Conservation (phyloP, 2,329 filamentous ascomycete genomes). For the Fusarium chlamydosporum region DNA sequence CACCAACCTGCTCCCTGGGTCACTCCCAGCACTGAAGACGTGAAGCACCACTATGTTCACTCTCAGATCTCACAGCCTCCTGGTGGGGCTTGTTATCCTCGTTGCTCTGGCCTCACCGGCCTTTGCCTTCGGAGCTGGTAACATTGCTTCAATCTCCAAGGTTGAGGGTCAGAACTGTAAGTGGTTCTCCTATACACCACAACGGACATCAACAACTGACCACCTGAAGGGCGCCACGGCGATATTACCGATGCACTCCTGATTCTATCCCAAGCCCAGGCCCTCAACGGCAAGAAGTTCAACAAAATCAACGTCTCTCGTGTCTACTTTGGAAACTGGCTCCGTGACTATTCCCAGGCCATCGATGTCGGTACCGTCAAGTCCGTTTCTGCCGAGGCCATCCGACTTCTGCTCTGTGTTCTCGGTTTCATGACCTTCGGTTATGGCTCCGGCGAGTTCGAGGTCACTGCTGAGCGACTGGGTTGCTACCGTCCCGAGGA, state of each 20-base stretch:
- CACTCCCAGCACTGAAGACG: constrained; percentile 41
- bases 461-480: constrained; percentile 85
- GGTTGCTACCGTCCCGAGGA: constrained; percentile 86
- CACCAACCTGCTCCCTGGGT: constrained; percentile 26
- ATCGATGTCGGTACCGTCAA: constrained; percentile 95
- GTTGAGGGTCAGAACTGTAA: constrained; percentile 86
- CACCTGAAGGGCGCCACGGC: constrained; percentile 77
- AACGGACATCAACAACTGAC: background rate
- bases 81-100: constrained; percentile 72
- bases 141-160: constrained; percentile 84
- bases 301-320: constrained; percentile 88
- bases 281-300: constrained; percentile 80
- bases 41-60: constrained; percentile 60
- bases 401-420: constrained; percentile 89
- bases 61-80: constrained; percentile 63
- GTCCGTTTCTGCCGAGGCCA: constrained; percentile 89
- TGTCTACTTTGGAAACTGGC: constrained; percentile 97
- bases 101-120: constrained; percentile 77
- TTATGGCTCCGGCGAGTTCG: constrained; percentile 86
- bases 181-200: constrained; percentile 45
- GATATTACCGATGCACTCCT: constrained; percentile 95
- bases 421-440: constrained; percentile 91
- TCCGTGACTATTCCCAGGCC: constrained; percentile 92
- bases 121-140: constrained; percentile 87
- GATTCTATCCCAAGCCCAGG: constrained; percentile 71